A percentile compares a stretch with the other conserved stretches of the same genome.
phyloP scores from a whole-genome alignment of 306 rosid genomes.

The Glycine soja region DNA sequence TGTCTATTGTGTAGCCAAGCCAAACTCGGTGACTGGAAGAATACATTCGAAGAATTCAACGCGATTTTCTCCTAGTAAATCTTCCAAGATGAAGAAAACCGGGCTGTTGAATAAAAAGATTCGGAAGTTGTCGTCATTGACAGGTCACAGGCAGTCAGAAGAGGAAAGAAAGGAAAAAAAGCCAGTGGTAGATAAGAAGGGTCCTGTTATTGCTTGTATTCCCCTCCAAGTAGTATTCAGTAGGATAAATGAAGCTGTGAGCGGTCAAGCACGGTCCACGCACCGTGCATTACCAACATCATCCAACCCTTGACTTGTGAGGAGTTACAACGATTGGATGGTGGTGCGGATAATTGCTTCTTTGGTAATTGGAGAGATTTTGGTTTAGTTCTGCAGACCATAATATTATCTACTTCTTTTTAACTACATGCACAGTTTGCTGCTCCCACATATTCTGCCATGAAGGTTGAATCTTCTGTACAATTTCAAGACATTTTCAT shows the following conservation, averaged over 20 bases:
- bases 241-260: slow-evolving; percentile 87
- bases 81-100: slow-evolving; percentile 66
- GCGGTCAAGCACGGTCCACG: slow-evolving; percentile 66
- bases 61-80: slow-evolving; percentile 48
- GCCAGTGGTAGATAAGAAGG: slow-evolving; percentile 67
- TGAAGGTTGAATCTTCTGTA: slow-evolving; percentile 60
- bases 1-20: slow-evolving; percentile 42
- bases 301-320: slow-evolving; percentile 52
- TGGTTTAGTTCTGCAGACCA: slow-evolving; percentile 50
- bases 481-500: slow-evolving; percentile 58
- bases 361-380: slow-evolving; percentile 51
- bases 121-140: slow-evolving; percentile 81
- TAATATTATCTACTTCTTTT: slow-evolving; percentile 38
- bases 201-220: slow-evolving; percentile 83
- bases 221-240: slow-evolving; percentile 87
- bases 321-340: slow-evolving; percentile 41
- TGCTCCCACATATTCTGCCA: slow-evolving; percentile 47
- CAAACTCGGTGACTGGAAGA: slow-evolving; percentile 50
- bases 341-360: slow-evolving; percentile 43
- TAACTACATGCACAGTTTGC: slow-evolving; percentile 56
- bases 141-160: slow-evolving; percentile 67
- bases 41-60: slow-evolving; percentile 53
- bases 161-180: slow-evolving; percentile 68
- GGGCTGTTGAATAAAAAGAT: slow-evolving; percentile 79
- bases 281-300: slow-evolving; percentile 54